phyloP scores from a whole-genome alignment of 2,329 filamentous ascomycete species.

The Xylaria sp. region DNA sequence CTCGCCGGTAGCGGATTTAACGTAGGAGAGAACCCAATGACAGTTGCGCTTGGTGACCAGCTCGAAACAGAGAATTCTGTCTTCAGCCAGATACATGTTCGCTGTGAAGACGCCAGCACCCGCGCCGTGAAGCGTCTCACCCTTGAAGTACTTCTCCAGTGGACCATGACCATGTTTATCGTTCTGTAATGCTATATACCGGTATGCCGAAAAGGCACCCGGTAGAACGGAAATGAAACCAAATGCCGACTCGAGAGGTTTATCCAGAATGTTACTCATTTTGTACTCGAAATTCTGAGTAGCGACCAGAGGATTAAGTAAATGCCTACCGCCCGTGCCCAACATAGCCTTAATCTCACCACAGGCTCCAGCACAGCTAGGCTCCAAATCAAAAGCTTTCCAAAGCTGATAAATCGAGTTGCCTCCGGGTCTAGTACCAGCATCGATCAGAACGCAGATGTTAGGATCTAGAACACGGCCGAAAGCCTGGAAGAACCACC shows the following conservation, averaged over 20 bases:
- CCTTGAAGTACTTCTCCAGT: conserved; percentile 98
- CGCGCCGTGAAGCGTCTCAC: conserved; percentile 94
- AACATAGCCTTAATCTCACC: conserved; percentile 99
- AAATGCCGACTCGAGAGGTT: conserved; percentile 95
- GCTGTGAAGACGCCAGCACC: conserved; percentile 97
- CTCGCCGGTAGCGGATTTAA: conserved; percentile 96
- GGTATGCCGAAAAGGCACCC: conserved; percentile 92
- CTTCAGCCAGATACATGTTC: conserved; percentile 93
- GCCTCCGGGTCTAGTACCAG: conserved; percentile 91
- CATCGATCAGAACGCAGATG: conserved; percentile 95
- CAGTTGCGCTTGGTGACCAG: conserved; percentile 97
- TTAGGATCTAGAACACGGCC: conserved; percentile 92
- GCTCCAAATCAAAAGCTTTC: conserved; percentile 98
- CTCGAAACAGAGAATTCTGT: conserved; percentile 96
- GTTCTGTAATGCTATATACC: conserved; percentile 95
- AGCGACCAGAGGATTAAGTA: conserved; percentile 93
- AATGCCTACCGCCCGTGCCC: conserved; percentile 81
- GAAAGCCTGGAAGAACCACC: conserved; percentile 99
- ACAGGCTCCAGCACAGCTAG: conserved; percentile 96
- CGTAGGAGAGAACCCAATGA: conserved; percentile 97
- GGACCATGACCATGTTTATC: conserved; percentile 95
- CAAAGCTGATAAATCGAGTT: conserved; percentile 98
- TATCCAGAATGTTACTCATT: conserved; percentile 99
- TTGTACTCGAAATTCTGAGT: conserved; percentile 99
- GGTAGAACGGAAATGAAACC: conserved; percentile 98